Conservation (phyloP, 768 basidiomycete species). For the Daedalea quercina region DNA sequence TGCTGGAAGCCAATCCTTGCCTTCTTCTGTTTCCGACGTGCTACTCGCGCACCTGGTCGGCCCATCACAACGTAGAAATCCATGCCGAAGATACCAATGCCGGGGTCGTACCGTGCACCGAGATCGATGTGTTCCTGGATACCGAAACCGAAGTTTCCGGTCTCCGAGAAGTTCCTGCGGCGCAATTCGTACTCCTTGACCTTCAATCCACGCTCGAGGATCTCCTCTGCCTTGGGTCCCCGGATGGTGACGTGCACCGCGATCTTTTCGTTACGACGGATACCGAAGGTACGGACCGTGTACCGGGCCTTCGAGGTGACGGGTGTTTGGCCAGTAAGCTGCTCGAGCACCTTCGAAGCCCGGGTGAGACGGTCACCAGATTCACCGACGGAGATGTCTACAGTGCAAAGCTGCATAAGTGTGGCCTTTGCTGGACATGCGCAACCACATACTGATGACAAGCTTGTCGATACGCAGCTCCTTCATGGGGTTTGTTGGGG, state of each 20-base stretch:
- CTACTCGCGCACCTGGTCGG: slow-evolving; percentile 87
- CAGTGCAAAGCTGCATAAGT: background rate
- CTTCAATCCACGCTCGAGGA: slow-evolving; percentile 97
- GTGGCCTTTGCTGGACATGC: background rate
- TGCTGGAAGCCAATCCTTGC: slow-evolving; percentile 83
- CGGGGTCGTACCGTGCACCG: slow-evolving; percentile 96
- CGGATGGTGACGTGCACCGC: slow-evolving; percentile 98
- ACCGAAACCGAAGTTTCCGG: slow-evolving; percentile 99
- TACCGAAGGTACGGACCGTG: slow-evolving; percentile 98
- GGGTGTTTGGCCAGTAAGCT: slow-evolving; percentile 98
- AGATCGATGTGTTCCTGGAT: slow-evolving; percentile 99
- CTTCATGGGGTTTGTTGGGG: slow-evolving; percentile 91
- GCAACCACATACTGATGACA: slow-evolving; percentile 86
- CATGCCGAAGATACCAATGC: slow-evolving; percentile 99
- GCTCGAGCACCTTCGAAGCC: slow-evolving; percentile 98
- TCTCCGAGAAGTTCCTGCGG: slow-evolving; percentile 96
- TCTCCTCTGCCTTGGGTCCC: slow-evolving; percentile 99
- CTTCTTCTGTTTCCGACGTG: slow-evolving; percentile 85
- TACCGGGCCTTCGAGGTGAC: slow-evolving; percentile 99
- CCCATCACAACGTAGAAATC: slow-evolving; percentile 99
- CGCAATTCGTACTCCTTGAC: slow-evolving; percentile 99
- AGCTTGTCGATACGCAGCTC: slow-evolving; percentile 98
- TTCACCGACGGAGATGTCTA: slow-evolving; percentile 99
- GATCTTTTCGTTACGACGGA: slow-evolving; percentile 99
- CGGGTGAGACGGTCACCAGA: slow-evolving; percentile 98